Evolutionary conservation across 1,139 yeast species (phyloP).

Genomic region (Kurtzmaniella quercitrusa): DNA sequence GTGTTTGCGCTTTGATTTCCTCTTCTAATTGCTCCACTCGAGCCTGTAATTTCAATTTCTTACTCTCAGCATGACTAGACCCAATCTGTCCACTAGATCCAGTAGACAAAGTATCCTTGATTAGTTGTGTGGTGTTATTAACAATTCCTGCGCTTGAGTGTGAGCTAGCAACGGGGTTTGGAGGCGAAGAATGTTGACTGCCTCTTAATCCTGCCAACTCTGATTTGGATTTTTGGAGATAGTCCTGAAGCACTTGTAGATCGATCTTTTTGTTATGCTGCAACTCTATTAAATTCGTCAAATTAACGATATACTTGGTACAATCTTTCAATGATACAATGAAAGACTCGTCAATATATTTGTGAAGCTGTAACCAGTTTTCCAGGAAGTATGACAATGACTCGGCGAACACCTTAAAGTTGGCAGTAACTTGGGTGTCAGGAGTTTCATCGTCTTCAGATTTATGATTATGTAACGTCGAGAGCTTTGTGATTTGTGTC

Average conservation of each 20-base stretch:
- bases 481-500: constrained; percentile 63
- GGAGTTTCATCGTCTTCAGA: constrained; percentile 2
- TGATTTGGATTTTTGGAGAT: constrained; percentile 60
- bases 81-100: constrained; percentile 42
- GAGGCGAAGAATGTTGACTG: constrained; percentile 19
- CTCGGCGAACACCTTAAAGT: constrained; percentile 38
- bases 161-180: constrained; percentile 27
- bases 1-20: constrained; percentile 55
- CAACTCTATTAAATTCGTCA: constrained; percentile 71
- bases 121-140: constrained; percentile 41
- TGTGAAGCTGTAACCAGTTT: constrained; percentile 41
- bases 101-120: constrained; percentile 44
- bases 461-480: constrained; percentile 34
- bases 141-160: constrained; percentile 19
- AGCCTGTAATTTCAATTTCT: constrained; percentile 28
- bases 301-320: constrained; percentile 76
- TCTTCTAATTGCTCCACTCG: constrained; percentile 34
- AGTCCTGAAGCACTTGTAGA: constrained; percentile 79
- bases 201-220: constrained; percentile 47
- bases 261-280: constrained; percentile 92
- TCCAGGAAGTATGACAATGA: constrained; percentile 48
- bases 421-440: constrained; percentile 16
- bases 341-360: constrained; percentile 75
- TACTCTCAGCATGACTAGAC: constrained; percentile 33
- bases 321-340: constrained; percentile 80